phyloP scores from a whole-genome alignment of 192 early-diverging fungal genomes.

The Gonapodya sp. region DNA sequence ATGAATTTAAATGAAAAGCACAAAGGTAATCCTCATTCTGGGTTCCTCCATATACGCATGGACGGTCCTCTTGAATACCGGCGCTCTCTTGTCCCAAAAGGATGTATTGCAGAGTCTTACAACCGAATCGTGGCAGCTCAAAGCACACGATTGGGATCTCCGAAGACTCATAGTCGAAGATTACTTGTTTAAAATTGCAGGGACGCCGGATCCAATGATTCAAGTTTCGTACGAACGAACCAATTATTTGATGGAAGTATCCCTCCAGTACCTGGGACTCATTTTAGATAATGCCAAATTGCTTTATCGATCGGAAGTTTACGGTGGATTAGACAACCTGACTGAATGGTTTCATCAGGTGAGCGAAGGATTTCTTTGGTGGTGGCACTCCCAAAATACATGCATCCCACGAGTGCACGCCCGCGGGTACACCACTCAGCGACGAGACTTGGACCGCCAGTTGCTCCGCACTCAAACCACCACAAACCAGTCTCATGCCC shows the following conservation, averaged over 20 bases:
- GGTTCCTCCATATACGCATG: not conserved
- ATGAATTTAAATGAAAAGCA: too few relatives aligned
- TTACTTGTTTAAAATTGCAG: not conserved
- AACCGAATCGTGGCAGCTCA: not conserved
- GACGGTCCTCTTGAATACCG: not conserved
- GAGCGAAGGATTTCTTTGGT: too few relatives aligned
- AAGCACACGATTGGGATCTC: not conserved
- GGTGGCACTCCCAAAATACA: too few relatives aligned
- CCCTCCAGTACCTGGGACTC: not conserved
- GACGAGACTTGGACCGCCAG: too few relatives aligned
- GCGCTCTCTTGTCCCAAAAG: not conserved
- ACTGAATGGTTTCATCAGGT: not conserved
- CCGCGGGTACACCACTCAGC: too few relatives aligned
- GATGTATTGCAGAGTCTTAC: not conserved
- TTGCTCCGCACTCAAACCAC: too few relatives aligned
- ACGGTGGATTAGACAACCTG: not conserved
- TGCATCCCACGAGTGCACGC: too few relatives aligned
- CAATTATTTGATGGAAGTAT: not conserved
- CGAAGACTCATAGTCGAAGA: not conserved
- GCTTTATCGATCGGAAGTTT: not conserved
- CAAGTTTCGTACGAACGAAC: not conserved
- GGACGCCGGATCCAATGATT: not conserved
- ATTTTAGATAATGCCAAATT: not conserved
- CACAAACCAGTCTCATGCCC: too few relatives aligned
- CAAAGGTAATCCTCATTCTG: not conserved